phyloP scores from a whole-genome alignment of 306 rosid species.

The Citrullus mucosospermus region DNA sequence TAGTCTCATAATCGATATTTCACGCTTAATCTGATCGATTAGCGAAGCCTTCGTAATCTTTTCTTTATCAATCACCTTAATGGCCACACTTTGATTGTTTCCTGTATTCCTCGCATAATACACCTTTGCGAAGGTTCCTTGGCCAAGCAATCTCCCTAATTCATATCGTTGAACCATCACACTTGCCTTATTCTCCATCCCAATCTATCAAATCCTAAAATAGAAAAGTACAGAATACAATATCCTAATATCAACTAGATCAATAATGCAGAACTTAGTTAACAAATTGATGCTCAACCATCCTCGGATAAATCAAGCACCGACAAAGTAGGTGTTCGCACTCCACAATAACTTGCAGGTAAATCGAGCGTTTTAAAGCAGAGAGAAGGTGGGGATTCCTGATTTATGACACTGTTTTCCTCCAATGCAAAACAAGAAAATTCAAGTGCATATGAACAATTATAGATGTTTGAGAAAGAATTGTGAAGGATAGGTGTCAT shows the following conservation, averaged over 20 bases:
- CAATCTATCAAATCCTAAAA: slow-evolving; percentile 12
- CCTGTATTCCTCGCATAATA: slow-evolving; percentile 55
- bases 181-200: slow-evolving; percentile 47
- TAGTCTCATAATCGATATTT: slow-evolving; percentile 61
- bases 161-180: slow-evolving; percentile 54
- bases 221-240: neutral
- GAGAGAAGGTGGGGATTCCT: slow-evolving; percentile 11
- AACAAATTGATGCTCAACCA: slow-evolving; percentile 32
- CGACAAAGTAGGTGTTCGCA: slow-evolving; percentile 24
- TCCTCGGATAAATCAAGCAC: slow-evolving; percentile 34
- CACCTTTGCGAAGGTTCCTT: slow-evolving; percentile 83
- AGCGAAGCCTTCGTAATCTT: slow-evolving; percentile 45
- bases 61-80: slow-evolving; percentile 64
- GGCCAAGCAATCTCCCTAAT: slow-evolving; percentile 67
- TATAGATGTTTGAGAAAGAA: slow-evolving; percentile 19
- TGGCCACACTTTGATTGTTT: slow-evolving; percentile 66
- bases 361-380: slow-evolving; percentile 26
- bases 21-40: slow-evolving; percentile 54
- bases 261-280: neutral
- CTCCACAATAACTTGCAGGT: slow-evolving; percentile 16
- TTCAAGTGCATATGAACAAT: slow-evolving; percentile 21
- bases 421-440: slow-evolving; percentile 17
- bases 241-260: neutral
- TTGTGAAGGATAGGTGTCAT: slow-evolving; percentile 29
- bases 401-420: slow-evolving; percentile 11